phyloP scores from a whole-genome alignment of 225 moss, liverwort and hornwort species.

The Bryoerythrophyllum caledonicum region DNA sequence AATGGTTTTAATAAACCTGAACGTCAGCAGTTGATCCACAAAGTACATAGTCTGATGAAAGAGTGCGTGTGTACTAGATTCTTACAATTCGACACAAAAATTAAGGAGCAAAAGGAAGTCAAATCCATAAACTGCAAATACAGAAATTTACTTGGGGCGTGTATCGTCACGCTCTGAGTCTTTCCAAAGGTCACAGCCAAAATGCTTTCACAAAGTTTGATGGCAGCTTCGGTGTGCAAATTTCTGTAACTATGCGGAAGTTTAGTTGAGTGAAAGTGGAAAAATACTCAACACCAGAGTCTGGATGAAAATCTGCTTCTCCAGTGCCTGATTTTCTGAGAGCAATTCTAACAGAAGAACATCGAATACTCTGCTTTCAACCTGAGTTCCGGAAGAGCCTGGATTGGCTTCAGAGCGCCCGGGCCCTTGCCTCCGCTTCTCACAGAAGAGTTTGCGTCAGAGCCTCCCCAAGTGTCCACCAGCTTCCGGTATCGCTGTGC shows the following conservation, averaged over 20 bases:
- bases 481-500: conserved; percentile 75
- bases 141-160: conserved; percentile 1
- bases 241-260: neutral
- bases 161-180: neutral
- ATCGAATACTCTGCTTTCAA: conserved; percentile 38
- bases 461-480: conserved; percentile 61
- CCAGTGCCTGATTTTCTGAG: conserved; percentile 15
- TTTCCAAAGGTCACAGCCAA: neutral
- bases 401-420: conserved; percentile 28
- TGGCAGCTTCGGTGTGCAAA: neutral
- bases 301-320: neutral
- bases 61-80: no score
- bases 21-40: neutral
- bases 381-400: conserved; percentile 38
- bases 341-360: conserved; percentile 52
- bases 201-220: neutral
- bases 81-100: neutral
- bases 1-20: neutral
- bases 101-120: neutral
- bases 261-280: neutral
- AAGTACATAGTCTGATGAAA: neutral
- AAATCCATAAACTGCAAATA: neutral
- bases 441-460: conserved; percentile 52
- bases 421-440: conserved; percentile 34
- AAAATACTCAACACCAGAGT: neutral